Base-by-base conservation (phyloP, 225 moss, liverwort and hornwort species). In the Polytrichum formosum region DNA sequence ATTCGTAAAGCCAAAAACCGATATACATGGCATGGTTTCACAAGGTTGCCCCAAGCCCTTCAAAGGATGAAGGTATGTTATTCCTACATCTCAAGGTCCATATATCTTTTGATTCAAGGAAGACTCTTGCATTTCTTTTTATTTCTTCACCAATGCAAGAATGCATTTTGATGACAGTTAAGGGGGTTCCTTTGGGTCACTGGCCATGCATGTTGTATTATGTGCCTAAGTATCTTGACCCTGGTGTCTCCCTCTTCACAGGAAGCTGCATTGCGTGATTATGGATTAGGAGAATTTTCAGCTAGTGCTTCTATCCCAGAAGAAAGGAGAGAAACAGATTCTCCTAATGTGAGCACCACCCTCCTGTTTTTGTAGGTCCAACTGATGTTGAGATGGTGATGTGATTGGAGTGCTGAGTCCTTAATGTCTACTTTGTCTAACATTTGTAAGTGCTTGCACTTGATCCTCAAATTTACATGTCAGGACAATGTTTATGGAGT, bases 1-100 rank as follows among this genome's bases (percentile, higher is more conserved):
- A 92, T 94, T 26, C 83, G 97, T 22, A 92, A 94, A 79, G 94
- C 94, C 63, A 98, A 98, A 73, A 98, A 98, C 67, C 88, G 91
- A 21, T 98, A 98, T 73, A 94, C 92, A 8, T 98, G 97, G 97
- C 82, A 98, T 85, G 97, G 97, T 64, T 94, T 80, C 72, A 88
- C 83, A 20, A 83, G 88, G 65, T 84, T 98, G 72, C 91, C 92
- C n/a, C 82, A 85, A 72, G 97, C 97, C 22, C 84, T 98, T 76
- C 82, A 90, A 74, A 72, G 74, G 8, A 91, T 98, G 94, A 94
- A 98, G 92, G 97, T 98, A 83, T 16, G 67, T 30, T 56, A 21
- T 22, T 22, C 27, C 68, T 69, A 18, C 35, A 35, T 8, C 8
- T 35, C 9, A 35, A 35, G 35, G 35, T 35, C 35, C 35, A 33